Percentiles rank a stretch among this genome's conserved stretches.
These are phyloP conservation scores for Metarhizium anisopliae DNA, from an alignment of 2,329 filamentous ascomycete species.

Conservation along the genomic window DNA sequence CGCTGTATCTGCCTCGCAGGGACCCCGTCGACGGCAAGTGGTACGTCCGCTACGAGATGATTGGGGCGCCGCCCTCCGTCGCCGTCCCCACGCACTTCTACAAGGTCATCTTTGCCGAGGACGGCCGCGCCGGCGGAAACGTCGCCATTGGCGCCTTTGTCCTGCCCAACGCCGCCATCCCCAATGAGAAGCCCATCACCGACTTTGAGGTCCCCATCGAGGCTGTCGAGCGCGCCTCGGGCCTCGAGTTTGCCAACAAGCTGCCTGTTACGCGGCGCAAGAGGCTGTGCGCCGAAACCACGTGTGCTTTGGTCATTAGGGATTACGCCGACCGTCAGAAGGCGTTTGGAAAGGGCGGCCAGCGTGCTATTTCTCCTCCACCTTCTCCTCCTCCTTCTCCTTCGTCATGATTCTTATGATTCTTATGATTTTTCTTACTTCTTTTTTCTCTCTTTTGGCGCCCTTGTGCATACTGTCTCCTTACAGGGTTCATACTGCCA, in stretches of 20 bases:
- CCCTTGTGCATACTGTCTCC: too few relatives aligned
- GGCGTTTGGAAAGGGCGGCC: conserved; percentile 37
- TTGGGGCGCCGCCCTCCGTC: conserved; percentile 85
- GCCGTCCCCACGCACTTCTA: conserved; percentile 98
- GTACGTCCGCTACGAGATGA: conserved; percentile 92
- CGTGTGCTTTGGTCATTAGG: conserved; percentile 72
- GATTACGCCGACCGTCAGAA: conserved; percentile 62
- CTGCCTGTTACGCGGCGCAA: conserved; percentile 65
- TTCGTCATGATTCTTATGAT: not conserved
- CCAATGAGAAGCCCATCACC: conserved; percentile 75
- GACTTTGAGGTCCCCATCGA: conserved; percentile 96
- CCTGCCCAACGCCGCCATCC: conserved; percentile 81
- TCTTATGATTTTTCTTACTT: not conserved
- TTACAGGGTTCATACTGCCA: not conserved
- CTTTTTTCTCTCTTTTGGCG: not conserved
- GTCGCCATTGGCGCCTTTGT: conserved; percentile 93
- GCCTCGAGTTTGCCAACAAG: conserved; percentile 81
- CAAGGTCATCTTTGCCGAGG: conserved; percentile 96
- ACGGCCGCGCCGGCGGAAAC: conserved; percentile 57
- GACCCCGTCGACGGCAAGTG: conserved; percentile 84
- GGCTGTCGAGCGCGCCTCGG: conserved; percentile 83
- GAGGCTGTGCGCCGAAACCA: conserved; percentile 77
- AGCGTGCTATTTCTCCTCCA: conserved; percentile 8
- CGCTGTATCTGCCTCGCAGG: conserved; percentile 80
- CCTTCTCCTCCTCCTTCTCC: not conserved